Evolutionary conservation across 805 yeast species (phyloP).

Genomic region (Kuraishia piskuri): DNA sequence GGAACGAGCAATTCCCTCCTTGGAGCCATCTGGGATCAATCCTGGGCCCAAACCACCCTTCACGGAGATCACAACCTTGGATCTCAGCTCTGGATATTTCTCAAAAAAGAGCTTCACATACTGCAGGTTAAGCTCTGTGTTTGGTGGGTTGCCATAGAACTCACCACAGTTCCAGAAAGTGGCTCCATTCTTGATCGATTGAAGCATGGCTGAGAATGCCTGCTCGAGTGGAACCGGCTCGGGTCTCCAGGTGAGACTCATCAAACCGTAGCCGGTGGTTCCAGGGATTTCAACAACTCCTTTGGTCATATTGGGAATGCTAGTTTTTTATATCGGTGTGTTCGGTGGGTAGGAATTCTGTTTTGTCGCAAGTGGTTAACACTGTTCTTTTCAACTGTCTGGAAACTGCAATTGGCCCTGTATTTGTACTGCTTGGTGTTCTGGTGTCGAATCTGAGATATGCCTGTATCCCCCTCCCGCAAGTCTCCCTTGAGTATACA

Average conservation of each 20-base stretch:
- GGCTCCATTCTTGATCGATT: slow-evolving; percentile 40
- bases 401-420: not conserved
- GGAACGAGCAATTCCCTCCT: slow-evolving; percentile 36
- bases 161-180: slow-evolving; percentile 66
- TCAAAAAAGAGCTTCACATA: slow-evolving; percentile 49
- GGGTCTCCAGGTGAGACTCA: slow-evolving; percentile 72
- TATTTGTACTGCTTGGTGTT: not conserved
- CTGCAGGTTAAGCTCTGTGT: slow-evolving; percentile 41
- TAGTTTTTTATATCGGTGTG: not conserved
- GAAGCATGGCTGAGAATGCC: slow-evolving; percentile 45
- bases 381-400: not conserved
- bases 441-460: too few species aligned
- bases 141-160: slow-evolving; percentile 52
- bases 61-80: slow-evolving; percentile 50
- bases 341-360: too few species aligned
- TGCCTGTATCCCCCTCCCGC: too few species aligned
- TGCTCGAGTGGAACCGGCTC: slow-evolving; percentile 43
- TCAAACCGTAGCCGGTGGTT: slow-evolving; percentile 63
- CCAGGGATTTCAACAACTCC: slow-evolving; percentile 14
- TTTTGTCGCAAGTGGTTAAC: too few species aligned
- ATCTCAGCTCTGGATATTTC: slow-evolving; percentile 45
- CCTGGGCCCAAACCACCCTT: slow-evolving; percentile 52
- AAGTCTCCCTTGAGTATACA: too few species aligned
- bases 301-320: not conserved
- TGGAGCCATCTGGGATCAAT: slow-evolving; percentile 39